Evolutionary conservation across 805 yeast species (phyloP).

Genomic region (Kuraishia piskuri): DNA sequence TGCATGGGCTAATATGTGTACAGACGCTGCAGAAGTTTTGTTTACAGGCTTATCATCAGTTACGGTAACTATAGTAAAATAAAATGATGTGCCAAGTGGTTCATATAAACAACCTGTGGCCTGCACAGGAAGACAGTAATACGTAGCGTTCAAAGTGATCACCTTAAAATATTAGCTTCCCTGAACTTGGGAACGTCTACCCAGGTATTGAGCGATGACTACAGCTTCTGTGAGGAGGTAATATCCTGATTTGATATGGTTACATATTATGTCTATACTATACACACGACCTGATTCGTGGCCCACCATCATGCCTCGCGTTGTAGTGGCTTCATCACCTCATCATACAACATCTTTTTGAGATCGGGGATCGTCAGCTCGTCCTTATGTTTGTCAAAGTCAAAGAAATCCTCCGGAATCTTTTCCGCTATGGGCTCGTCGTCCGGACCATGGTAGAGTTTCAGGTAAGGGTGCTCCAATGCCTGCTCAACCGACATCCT

Average conservation of each 20-base stretch:
- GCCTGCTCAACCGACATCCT: conserved; percentile 84
- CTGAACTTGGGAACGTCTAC: too few species aligned
- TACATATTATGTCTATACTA: not conserved
- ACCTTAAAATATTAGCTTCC: too few species aligned
- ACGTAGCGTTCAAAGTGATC: too few species aligned
- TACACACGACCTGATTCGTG: not conserved
- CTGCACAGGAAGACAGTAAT: too few species aligned
- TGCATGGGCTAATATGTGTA: too few species aligned
- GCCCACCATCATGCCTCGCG: not conserved
- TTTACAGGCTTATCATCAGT: too few species aligned
- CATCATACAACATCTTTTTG: conserved; percentile 70
- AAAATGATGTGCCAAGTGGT: too few species aligned
- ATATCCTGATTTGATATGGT: too few species aligned
- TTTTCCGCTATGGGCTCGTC: conserved; percentile 87
- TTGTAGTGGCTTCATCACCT: conserved; percentile 52
- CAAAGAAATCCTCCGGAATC: conserved; percentile 81
- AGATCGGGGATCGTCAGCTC: conserved; percentile 68
- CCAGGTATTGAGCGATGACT: not conserved
- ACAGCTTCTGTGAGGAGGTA: not conserved
- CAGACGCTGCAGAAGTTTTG: too few species aligned
- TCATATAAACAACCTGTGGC: too few species aligned
- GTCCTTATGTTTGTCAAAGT: conserved; percentile 79
- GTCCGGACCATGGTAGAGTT: conserved; percentile 86
- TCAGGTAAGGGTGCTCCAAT: conserved; percentile 75
- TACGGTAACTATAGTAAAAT: too few species aligned